Conservation (phyloP, 305 asterid species). For the Fraxinus sp. region DNA sequence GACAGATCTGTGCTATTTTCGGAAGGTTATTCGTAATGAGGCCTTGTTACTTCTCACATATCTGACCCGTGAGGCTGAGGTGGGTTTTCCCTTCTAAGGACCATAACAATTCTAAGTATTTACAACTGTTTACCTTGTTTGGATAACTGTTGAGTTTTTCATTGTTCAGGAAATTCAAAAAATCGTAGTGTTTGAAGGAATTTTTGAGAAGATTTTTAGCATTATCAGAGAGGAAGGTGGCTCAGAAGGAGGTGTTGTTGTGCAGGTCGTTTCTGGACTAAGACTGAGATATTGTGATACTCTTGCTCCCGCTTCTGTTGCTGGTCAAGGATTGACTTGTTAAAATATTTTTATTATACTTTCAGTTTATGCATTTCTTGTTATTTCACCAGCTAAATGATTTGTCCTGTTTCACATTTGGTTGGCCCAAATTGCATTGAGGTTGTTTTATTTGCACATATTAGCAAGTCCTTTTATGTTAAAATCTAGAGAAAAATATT, state of each 20-base stretch:
- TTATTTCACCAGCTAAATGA: not conserved
- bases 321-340: slow-evolving; percentile 2
- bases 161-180: slow-evolving; percentile 88
- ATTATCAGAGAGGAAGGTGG: slow-evolving; percentile 93
- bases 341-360: not conserved
- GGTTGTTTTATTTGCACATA: not conserved
- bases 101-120: not conserved
- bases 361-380: not conserved
- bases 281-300: not conserved
- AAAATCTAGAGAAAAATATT: not conserved
- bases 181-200: slow-evolving; percentile 96
- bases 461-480: not conserved
- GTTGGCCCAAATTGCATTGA: not conserved
- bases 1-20: slow-evolving; percentile 17
- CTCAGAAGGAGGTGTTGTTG: slow-evolving; percentile 96
- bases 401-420: not conserved
- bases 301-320: not conserved
- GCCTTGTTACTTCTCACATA: slow-evolving; percentile 86
- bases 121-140: slow-evolving; percentile 1
- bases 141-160: slow-evolving; percentile 16
- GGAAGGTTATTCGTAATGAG: slow-evolving; percentile 89
- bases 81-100: slow-evolving; percentile 28
- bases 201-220: slow-evolving; percentile 94
- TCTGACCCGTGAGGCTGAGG: slow-evolving; percentile 98
- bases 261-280: slow-evolving; percentile 58